Conservation (phyloP, 495 filamentous ascomycete genomes). For the Elaphomyces granulatus region DNA sequence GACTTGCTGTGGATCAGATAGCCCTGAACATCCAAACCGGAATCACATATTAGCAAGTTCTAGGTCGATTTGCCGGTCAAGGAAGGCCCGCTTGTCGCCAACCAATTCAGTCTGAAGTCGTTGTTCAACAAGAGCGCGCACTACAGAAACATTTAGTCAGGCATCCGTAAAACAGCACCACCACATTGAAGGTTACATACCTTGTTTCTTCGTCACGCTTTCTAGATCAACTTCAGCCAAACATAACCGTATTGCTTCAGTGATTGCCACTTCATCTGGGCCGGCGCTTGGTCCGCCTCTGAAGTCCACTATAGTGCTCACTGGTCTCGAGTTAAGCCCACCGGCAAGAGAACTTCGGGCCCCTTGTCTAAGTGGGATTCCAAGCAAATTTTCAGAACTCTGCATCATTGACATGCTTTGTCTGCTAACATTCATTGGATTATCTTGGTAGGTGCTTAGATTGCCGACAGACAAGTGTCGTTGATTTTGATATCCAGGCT, state of each 20-base stretch:
- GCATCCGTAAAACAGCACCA: background rate
- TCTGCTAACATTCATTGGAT: conserved; percentile 30
- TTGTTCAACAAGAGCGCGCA: conserved; percentile 81
- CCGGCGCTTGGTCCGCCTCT: conserved; percentile 43
- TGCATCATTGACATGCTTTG: conserved; percentile 35
- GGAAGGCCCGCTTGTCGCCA: conserved; percentile 67
- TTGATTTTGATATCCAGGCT: conserved; percentile 27
- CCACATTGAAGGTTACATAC: conserved; percentile 31
- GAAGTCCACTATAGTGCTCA: conserved; percentile 57
- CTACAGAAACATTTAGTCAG: conserved; percentile 20
- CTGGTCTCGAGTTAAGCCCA: conserved; percentile 39
- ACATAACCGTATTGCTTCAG: conserved; percentile 68
- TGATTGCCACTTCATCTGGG: conserved; percentile 56
- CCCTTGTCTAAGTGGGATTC: conserved; percentile 28
- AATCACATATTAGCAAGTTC: conserved; percentile 86
- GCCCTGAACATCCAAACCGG: too few species aligned
- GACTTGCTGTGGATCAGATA: too few species aligned
- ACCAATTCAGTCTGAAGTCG: conserved; percentile 72
- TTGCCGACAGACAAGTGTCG: conserved; percentile 50
- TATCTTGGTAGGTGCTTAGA: conserved; percentile 42
- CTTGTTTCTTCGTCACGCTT: conserved; percentile 94
- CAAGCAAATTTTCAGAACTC: conserved; percentile 49
- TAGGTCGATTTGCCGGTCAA: conserved; percentile 83
- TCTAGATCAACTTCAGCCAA: conserved; percentile 88
- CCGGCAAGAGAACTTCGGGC: conserved; percentile 40